Evolutionary conservation across 805 yeast genomes (phyloP).

Genomic region (Nakazawaea holstii): DNA sequence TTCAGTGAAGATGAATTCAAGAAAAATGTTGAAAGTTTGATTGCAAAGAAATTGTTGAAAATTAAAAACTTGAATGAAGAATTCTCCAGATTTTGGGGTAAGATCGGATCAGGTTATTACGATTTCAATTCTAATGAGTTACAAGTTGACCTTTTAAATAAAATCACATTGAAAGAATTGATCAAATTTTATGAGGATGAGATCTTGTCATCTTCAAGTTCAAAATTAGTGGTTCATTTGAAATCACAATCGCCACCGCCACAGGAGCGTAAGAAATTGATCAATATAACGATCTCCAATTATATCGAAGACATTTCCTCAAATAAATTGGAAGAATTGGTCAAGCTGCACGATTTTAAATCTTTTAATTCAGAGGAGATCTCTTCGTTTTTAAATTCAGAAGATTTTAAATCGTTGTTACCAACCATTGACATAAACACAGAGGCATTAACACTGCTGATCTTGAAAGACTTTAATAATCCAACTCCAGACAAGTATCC

Average conservation of each 20-base stretch:
- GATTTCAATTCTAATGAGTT: slow-evolving; percentile 58
- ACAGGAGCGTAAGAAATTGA: slow-evolving; percentile 17
- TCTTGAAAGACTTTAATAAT: slow-evolving; percentile 11
- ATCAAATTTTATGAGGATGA: slow-evolving; percentile 44
- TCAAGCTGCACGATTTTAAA: slow-evolving; percentile 11
- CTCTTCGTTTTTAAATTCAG: background rate
- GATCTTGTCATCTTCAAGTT: slow-evolving; percentile 20
- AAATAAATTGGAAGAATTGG: slow-evolving; percentile 16
- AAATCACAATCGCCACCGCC: slow-evolving; percentile 41
- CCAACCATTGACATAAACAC: slow-evolving; percentile 7
- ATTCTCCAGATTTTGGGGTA: slow-evolving; percentile 54
- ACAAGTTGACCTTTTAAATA: slow-evolving; percentile 52
- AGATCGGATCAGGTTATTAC: slow-evolving; percentile 71
- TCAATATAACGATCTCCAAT: slow-evolving; percentile 23
- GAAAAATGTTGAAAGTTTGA: slow-evolving; percentile 64
- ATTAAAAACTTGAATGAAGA: slow-evolving; percentile 80
- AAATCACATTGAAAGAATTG: slow-evolving; percentile 52
- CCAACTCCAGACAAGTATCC: slow-evolving; percentile 40
- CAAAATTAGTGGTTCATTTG: slow-evolving; percentile 53
- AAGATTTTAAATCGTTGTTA: background rate
- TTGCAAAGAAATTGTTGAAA: slow-evolving; percentile 61
- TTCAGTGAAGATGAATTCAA: slow-evolving; percentile 62
- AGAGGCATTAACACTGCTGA: background rate
- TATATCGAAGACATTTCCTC: slow-evolving; percentile 19
- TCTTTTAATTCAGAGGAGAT: background rate